Base-by-base conservation (phyloP, 1,284 basidiomycete species). In the Apiotrichum domesticum region DNA sequence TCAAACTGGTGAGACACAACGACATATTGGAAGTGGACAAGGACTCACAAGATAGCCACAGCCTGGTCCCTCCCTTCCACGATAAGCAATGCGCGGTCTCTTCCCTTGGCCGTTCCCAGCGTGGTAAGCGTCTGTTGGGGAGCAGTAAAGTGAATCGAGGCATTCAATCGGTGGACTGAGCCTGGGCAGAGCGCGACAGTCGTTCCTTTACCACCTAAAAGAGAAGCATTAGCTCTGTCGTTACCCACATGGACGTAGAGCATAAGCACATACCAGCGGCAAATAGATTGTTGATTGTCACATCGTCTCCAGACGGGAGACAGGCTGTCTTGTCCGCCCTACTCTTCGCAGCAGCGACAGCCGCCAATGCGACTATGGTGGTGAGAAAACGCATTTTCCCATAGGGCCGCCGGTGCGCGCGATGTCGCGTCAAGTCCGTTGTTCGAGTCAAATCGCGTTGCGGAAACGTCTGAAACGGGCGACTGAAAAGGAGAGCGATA, bases 121-220 rank as follows among this genome's bases (percentile, higher is more conserved):
- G 76, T 77, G 32, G 67, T 73, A 7, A 78, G 56, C 2, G 67
- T 73, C 57, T 77, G 76, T 7, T 63, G 51, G 3, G 64, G 58
- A 1, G 72, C 64, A 0, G 75, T 75, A 46, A 78, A 70, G 10
- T 59, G 49, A 48, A 78, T 71, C 1, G 73, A 66, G 21, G 51
- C 56, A 29, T 70, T 67, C 8, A 78, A 58, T 11, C 65, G 61
- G 59, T 76, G 72, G 3, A 74, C 69, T 5, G 74, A 74, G 9
- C 71, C 70, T 0, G 69, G 65, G 51, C 76, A 78, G 8, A 78
- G 62, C 4, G 52, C 21, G n/a, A 77, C 74, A 0, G 56, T 63
- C 2, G 69, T 64, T 2, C 66, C 64, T 29, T 57, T 52, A 7
- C 73, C 75, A 14, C 74, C 73, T 76, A 54, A 14, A 21, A 21